Percentiles rank a stretch among this genome's conserved stretches.
Evolutionary conservation across 2,329 filamentous ascomycete species (phyloP).

Genomic region (Thielaviopsis populi): DNA sequence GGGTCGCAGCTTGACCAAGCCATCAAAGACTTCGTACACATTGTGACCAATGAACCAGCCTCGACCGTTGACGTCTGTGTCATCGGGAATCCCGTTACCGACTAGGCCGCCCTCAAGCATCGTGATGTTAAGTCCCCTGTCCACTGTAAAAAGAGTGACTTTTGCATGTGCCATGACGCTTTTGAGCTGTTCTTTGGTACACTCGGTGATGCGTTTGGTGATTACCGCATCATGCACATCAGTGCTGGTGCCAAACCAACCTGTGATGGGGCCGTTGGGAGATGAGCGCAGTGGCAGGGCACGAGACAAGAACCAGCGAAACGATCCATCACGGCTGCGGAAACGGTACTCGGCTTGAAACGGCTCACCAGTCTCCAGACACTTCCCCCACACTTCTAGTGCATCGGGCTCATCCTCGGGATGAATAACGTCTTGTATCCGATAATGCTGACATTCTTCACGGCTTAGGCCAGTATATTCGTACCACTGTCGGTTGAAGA

Average conservation of each 20-base stretch:
- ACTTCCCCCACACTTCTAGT: constrained; percentile 42
- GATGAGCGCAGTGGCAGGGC: constrained; percentile 53
- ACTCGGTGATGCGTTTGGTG: constrained; percentile 50
- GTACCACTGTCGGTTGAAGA: constrained; percentile 66
- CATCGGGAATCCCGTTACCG: constrained; percentile 32
- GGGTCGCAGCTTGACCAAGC: constrained; percentile 25
- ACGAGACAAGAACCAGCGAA: constrained; percentile 64
- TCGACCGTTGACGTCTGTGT: constrained; percentile 24
- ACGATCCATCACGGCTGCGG: constrained; percentile 49
- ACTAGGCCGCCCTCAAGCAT: constrained; percentile 56
- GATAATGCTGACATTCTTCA: constrained; percentile 45
- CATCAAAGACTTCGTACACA: constrained; percentile 49
- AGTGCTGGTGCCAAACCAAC: constrained; percentile 68
- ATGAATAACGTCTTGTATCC: constrained; percentile 52
- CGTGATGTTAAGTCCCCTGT: constrained; percentile 44
- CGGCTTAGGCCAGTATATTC: constrained; percentile 56
- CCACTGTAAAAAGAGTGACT: constrained; percentile 61
- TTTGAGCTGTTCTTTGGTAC: constrained; percentile 53
- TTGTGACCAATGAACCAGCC: constrained; percentile 44
- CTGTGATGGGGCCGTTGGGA: constrained; percentile 52
- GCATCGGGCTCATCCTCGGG: constrained; percentile 51
- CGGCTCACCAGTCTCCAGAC: constrained; percentile 49
- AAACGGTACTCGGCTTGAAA: constrained; percentile 60
- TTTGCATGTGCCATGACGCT: constrained; percentile 61
- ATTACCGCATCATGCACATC: constrained; percentile 59